Evolutionary conservation across 805 yeast species (phyloP).

Genomic region (Torulaspora indica): DNA sequence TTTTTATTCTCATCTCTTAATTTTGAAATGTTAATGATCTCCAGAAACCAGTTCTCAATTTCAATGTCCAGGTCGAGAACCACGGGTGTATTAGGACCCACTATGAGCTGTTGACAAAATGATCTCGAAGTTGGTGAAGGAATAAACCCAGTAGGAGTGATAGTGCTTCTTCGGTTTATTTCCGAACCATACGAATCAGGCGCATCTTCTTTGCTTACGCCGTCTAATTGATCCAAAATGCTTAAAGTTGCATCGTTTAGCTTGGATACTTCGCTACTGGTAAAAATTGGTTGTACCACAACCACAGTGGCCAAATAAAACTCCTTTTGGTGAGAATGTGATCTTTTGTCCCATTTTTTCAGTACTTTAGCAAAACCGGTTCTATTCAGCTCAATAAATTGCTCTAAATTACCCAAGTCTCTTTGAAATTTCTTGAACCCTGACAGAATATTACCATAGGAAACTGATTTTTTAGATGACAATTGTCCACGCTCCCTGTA

Average conservation of each 20-base stretch:
- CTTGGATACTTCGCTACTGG: slow-evolving; percentile 77
- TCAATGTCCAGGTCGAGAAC: slow-evolving; percentile 23
- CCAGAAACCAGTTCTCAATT: slow-evolving; percentile 35
- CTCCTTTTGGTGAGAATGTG: slow-evolving; percentile 91
- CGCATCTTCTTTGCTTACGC: slow-evolving; percentile 25
- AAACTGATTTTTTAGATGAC: slow-evolving; percentile 59
- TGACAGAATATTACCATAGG: slow-evolving; percentile 77
- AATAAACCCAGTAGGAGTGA: neutral
- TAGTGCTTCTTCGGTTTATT: neutral
- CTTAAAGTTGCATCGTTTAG: slow-evolving; percentile 59
- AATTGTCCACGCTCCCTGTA: slow-evolving; percentile 42
- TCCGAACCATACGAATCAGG: slow-evolving; percentile 23
- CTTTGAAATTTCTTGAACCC: slow-evolving; percentile 85
- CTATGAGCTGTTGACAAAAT: neutral
- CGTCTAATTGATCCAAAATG: slow-evolving; percentile 30
- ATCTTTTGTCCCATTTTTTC: slow-evolving; percentile 97
- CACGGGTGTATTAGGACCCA: slow-evolving; percentile 2
- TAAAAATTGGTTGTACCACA: slow-evolving; percentile 94
- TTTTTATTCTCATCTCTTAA: slow-evolving; percentile 32
- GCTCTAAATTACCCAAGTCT: slow-evolving; percentile 83
- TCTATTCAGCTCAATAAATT: slow-evolving; percentile 89
- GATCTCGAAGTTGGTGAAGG: slow-evolving; percentile 1
- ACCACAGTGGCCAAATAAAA: slow-evolving; percentile 87
- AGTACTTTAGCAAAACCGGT: slow-evolving; percentile 93
- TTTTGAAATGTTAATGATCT: slow-evolving; percentile 31